Base-by-base conservation (phyloP, 768 basidiomycete species). In the Mycena venus region DNA sequence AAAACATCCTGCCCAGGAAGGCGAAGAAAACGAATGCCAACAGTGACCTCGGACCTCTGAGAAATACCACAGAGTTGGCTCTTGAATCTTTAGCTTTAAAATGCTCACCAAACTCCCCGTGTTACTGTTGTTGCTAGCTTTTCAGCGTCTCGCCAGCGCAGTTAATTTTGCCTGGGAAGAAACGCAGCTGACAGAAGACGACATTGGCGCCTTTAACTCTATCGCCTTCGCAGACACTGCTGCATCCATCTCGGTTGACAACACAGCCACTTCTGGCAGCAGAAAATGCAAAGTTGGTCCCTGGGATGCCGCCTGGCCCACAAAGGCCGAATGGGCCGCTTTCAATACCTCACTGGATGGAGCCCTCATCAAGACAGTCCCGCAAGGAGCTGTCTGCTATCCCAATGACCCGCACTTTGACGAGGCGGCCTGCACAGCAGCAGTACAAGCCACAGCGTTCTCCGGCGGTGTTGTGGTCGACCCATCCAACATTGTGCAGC, bases 1-100 rank as follows among this genome's bases (percentile, higher is more conserved):
- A 60, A 38, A 60, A 60, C 59, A 60, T 40, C 59, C n/a, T 60
- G 23, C 59, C 32, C 59, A 60, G 59, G n/a, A 60, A 60, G 38
- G 34, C 59, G 59, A 60, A 60, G 34, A 60, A 60, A 60, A 40
- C 34, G 59, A 23, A 7, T 59, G 56, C n/a, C 56, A 59, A 59
- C 29, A 19, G 56, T 14, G 56, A 59, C 56, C 56, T 59, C 32
- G 56, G 56, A 59, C 56, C 56, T 59, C 56, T 34, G 36, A 36
- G 36, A 36, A 36, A 36, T 38, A 38, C 36, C 9, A 34, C 56
- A 59, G n/a, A 59, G 56, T 59, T 34, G 32, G 32, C 56, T 59
- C 56, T 59, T 19, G 34, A 59, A 59, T 59, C 31, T 59, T 34
- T 59, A 59, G 56, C 15, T 59, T 59, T 59, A 32, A 59, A 59